phyloP scores from a whole-genome alignment of 73 alveolate genomes.

The Loxodes magnus region DNA sequence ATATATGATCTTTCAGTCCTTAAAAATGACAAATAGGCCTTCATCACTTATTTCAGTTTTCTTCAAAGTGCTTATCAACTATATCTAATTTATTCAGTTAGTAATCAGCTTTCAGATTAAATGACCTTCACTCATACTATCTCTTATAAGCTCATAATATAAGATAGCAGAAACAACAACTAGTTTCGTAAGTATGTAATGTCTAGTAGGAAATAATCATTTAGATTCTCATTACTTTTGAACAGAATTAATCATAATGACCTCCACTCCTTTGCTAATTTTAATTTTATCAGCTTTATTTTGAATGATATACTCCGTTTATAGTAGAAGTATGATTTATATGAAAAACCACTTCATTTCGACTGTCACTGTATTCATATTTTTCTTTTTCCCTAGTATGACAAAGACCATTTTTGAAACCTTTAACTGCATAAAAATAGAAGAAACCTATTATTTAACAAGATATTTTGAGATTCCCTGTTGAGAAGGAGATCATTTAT shows the following conservation, averaged over 20 bases:
- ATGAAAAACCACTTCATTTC: constrained; percentile 8
- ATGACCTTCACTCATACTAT: constrained; percentile 31
- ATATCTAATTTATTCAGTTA: constrained; percentile 25
- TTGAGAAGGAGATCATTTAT: constrained; percentile 3
- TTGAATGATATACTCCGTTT: too few relatives aligned
- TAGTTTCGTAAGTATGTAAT: too few relatives aligned
- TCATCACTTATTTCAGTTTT: constrained; percentile 38
- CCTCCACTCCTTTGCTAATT: too few relatives aligned
- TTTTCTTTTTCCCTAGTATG: constrained; percentile 13
- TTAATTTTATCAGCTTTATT: too few relatives aligned
- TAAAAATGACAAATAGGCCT: constrained; percentile 23
- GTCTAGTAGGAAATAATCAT: too few relatives aligned
- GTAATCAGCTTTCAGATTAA: constrained; percentile 30
- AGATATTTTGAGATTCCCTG: constrained; percentile 5
- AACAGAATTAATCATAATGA: too few relatives aligned
- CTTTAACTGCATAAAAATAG: constrained; percentile 12
- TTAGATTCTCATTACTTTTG: too few relatives aligned
- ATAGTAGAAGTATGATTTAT: too few relatives aligned
- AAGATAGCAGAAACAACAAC: too few relatives aligned
- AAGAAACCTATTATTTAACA: background rate
- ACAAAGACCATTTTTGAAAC: constrained; percentile 4
- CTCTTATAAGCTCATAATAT: constrained; percentile 13
- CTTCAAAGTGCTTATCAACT: constrained; percentile 38
- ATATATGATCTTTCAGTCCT: background rate
- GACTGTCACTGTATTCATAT: constrained; percentile 14